Conservation (phyloP, 2,329 filamentous ascomycete genomes). For the Endocalyx cinctus region DNA sequence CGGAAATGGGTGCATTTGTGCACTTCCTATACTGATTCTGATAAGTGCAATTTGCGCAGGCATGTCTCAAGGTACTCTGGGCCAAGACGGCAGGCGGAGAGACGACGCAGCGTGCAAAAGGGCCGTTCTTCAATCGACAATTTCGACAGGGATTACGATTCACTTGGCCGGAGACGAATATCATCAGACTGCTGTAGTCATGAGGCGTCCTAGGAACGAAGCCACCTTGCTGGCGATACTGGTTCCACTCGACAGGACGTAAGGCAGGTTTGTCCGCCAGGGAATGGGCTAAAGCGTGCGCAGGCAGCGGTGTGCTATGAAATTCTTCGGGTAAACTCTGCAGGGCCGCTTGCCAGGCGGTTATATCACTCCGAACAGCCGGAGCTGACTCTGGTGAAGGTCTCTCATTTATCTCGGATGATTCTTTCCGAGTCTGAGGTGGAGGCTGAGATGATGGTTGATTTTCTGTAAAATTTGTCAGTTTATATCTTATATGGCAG, state of each 20-base stretch:
- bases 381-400: background rate
- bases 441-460: background rate
- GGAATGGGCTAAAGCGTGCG: slow-evolving; percentile 18
- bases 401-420: slow-evolving; percentile 1
- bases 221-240: slow-evolving; percentile 18
- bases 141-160: slow-evolving; percentile 25
- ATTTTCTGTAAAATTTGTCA: background rate
- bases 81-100: slow-evolving; percentile 19
- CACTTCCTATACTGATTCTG: slow-evolving; percentile 25
- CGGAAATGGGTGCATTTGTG: slow-evolving; percentile 20
- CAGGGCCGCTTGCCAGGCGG: slow-evolving; percentile 19
- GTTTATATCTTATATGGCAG: background rate
- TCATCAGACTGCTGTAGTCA: slow-evolving; percentile 25
- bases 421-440: background rate
- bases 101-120: slow-evolving; percentile 21
- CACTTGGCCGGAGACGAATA: slow-evolving; percentile 23
- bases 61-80: slow-evolving; percentile 18
- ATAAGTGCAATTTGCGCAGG: slow-evolving; percentile 26
- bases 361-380: slow-evolving; percentile 15
- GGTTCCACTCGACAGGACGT: slow-evolving; percentile 23
- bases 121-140: slow-evolving; percentile 21
- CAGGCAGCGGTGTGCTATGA: slow-evolving; percentile 6
- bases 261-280: slow-evolving; percentile 17
- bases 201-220: slow-evolving; percentile 20
- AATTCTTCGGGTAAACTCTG: slow-evolving; percentile 18